Conservation (phyloP, 768 basidiomycete species). For the Daedalea quercina region DNA sequence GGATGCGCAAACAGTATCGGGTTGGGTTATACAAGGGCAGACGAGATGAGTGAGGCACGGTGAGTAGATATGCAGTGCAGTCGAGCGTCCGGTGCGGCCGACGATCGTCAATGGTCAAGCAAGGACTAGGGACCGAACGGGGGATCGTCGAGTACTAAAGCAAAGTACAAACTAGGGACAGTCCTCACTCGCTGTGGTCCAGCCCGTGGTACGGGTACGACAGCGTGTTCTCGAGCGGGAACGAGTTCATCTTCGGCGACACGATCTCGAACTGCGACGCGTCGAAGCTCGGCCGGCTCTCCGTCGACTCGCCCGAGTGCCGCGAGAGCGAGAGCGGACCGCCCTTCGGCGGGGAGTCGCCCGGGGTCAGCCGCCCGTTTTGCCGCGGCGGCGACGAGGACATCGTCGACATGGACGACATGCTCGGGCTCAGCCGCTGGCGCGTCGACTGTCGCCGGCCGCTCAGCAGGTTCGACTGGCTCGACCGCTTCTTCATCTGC, state of each 20-base stretch:
- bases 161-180: background rate
- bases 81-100: background rate
- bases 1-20: background rate
- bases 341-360: slow-evolving; percentile 25
- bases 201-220: slow-evolving; percentile 53
- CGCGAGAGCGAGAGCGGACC: slow-evolving; percentile 25
- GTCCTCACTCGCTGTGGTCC: slow-evolving; percentile 30
- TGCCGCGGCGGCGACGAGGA: slow-evolving; percentile 15
- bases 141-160: background rate
- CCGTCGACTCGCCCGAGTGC: slow-evolving; percentile 34
- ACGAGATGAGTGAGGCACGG: background rate
- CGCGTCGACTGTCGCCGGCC: slow-evolving; percentile 2
- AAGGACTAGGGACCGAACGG: no score
- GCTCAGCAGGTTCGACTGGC: slow-evolving; percentile 14
- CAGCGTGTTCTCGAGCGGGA: slow-evolving; percentile 27
- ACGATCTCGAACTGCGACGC: slow-evolving; percentile 64
- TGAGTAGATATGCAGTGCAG: background rate
- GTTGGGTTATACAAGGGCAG: background rate
- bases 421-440: slow-evolving; percentile 17
- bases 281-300: slow-evolving; percentile 50
- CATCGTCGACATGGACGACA: slow-evolving; percentile 10
- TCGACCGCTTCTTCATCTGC: slow-evolving; percentile 16
- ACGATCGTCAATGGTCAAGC: background rate
- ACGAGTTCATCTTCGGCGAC: slow-evolving; percentile 32
- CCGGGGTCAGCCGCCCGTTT: slow-evolving; percentile 7